Percentiles rank a stretch among this genome's conserved stretches.
Conservation (phyloP, 2,329 filamentous ascomycete genomes). For the Neofusicoccum ribis region DNA sequence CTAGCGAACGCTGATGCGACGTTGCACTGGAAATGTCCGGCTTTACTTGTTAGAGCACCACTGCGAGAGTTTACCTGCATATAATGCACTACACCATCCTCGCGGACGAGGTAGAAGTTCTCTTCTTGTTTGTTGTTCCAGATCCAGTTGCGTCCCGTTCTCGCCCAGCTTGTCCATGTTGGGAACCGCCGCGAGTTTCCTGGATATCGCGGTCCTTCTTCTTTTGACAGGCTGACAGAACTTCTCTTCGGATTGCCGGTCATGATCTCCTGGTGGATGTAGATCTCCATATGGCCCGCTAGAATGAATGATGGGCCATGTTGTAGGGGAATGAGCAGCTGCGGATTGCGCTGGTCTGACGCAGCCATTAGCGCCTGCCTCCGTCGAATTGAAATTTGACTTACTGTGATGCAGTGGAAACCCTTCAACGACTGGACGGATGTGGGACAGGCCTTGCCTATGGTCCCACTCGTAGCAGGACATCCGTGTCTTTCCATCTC, state of each 20-base stretch:
- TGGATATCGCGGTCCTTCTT: conserved; percentile 49
- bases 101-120: conserved; percentile 80
- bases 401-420: conserved; percentile 13
- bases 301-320: conserved; percentile 44
- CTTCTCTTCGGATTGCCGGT: conserved; percentile 37
- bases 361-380: neutral
- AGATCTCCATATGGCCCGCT: conserved; percentile 39
- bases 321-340: conserved; percentile 43
- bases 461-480: conserved; percentile 55
- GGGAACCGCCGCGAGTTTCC: conserved; percentile 45
- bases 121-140: conserved; percentile 67
- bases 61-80: conserved; percentile 63
- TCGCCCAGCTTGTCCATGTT: conserved; percentile 82
- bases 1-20: conserved; percentile 82
- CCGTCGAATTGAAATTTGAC: conserved; percentile 17
- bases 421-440: conserved; percentile 8
- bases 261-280: conserved; percentile 41
- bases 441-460: conserved; percentile 42
- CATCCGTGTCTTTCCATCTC: conserved; percentile 47
- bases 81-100: conserved; percentile 79
- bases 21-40: conserved; percentile 65
- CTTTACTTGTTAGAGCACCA: conserved; percentile 42
- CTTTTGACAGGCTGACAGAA: conserved; percentile 23
- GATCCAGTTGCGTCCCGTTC: conserved; percentile 63
- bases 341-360: conserved; percentile 37